Percentiles rank a stretch among this genome's conserved stretches.
Evolutionary conservation across 179 eudicot species (phyloP).

Genomic region (Silene coronaria): DNA sequence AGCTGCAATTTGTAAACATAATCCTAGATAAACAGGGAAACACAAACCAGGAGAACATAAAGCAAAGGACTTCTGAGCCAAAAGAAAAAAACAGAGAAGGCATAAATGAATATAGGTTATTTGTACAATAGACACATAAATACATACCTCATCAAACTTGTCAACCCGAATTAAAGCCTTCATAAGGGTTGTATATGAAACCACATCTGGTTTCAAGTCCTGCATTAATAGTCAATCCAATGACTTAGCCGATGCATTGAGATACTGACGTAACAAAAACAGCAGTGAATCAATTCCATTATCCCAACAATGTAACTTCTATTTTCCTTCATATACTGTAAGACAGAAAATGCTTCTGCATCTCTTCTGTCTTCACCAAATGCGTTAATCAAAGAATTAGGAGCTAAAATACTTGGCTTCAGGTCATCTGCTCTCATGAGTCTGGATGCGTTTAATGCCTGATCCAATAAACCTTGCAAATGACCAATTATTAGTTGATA

Average conservation of each 20-base stretch:
- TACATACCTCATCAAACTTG: slow-evolving; percentile 66
- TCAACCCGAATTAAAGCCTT: slow-evolving; percentile 81
- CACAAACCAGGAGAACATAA: background rate
- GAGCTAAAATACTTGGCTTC: slow-evolving; percentile 76
- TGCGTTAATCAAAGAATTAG: slow-evolving; percentile 86
- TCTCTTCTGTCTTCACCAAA: slow-evolving; percentile 90
- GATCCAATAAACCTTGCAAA: slow-evolving; percentile 83
- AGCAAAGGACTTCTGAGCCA: background rate
- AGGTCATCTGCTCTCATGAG: slow-evolving; percentile 83
- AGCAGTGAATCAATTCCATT: background rate
- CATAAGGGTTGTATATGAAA: slow-evolving; percentile 92
- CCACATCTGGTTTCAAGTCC: slow-evolving; percentile 90
- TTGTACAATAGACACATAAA: background rate
- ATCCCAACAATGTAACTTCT: slow-evolving; percentile 34
- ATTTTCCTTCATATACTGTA: slow-evolving; percentile 87
- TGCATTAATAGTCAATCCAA: slow-evolving; percentile 32
- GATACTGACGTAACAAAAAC: background rate
- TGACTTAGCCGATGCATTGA: slow-evolving; percentile 8
- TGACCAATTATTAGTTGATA: slow-evolving; percentile 9
- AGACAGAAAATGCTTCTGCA: slow-evolving; percentile 80
- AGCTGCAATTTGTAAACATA: background rate
- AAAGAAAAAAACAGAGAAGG: background rate
- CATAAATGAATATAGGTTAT: background rate
- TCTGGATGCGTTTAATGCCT: slow-evolving; percentile 79
- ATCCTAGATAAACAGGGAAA: background rate